Base-by-base conservation (phyloP, 345 rosid species). In the Dimocarpus longan region DNA sequence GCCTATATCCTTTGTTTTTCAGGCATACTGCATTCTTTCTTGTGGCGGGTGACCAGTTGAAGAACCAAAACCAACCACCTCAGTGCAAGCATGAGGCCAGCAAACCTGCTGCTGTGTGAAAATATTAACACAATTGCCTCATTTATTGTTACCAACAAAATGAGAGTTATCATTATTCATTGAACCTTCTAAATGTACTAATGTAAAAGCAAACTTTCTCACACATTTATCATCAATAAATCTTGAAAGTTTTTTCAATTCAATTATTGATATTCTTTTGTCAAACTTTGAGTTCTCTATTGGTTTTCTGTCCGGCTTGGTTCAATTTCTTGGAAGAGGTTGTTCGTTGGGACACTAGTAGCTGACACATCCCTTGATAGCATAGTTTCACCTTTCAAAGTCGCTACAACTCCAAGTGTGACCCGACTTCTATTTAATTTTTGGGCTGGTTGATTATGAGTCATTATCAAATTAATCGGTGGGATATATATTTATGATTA, bases 11-110 rank as follows among this genome's bases (percentile, higher is more conserved):
- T 73, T 5, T 75, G 78, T 64, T 66, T 76, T 74, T 71, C 87
- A 93, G 98, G 89, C 98, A 93, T 84, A 93, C 97, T 0, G 96
- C 98, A 4, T 93, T 89, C 88, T 93, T 93, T 84, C 97, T 95
- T 43, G 98, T 95, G 79, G 97, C 98, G 48, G 98, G 97, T 56
- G 86, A 95, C 77, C 93, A 95, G 82, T 69, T 95, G 90, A 91
- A 94, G 90, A 86, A 84, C 77, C 90, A 84, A 76, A 87, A 78
- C 75, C 88, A 82, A 65, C 85, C 68, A 78, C 76, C 76, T 64
- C 84, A 85, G 24, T 92, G 93, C 69, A 89, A 90, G 84, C 94
- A 89, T 32, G 87, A 44, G 0, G 73, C 80, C 75, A 56, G 74
- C 71, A 84, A 86, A 76, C 68, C 86, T 83, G 54, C 84, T 73